Percentiles rank a stretch among this genome's conserved stretches.
Conservation (phyloP, 495 filamentous ascomycete genomes). For the Pyronema domesticum region DNA sequence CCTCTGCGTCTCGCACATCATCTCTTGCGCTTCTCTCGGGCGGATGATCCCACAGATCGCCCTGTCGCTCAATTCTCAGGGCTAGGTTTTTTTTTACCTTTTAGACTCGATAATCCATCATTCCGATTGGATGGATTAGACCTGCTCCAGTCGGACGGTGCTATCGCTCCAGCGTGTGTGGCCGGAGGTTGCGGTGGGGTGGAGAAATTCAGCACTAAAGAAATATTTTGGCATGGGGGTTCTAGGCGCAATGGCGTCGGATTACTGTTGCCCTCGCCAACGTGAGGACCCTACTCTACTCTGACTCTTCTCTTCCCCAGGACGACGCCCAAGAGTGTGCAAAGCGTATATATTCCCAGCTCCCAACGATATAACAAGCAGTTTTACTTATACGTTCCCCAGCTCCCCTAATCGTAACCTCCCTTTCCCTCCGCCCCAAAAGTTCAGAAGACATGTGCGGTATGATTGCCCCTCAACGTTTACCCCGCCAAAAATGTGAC, state of each 20-base stretch:
- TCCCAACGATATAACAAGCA: neutral
- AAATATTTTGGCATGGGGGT: neutral
- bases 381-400: neutral
- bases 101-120: neutral
- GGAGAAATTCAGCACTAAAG: neutral
- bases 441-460: constrained; percentile 18
- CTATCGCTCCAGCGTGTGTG: neutral
- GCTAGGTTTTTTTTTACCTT: too few species aligned
- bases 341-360: constrained; percentile 1
- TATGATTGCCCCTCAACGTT: constrained; percentile 8
- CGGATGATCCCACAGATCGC: too few species aligned
- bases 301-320: neutral
- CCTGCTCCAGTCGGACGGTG: neutral
- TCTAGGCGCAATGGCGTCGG: neutral
- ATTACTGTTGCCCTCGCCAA: neutral
- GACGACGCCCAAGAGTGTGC: neutral
- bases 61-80: too few species aligned
- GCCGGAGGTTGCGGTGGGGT: neutral
- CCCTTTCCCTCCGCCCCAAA: neutral
- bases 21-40: too few species aligned
- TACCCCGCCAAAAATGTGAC: neutral
- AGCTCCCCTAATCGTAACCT: neutral
- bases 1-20: too few species aligned
- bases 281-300: neutral
- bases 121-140: neutral